These are phyloP conservation scores for Colletotrichum costaricense DNA, from an alignment of 2,329 filamentous ascomycete genomes.

Conservation along the genomic window DNA sequence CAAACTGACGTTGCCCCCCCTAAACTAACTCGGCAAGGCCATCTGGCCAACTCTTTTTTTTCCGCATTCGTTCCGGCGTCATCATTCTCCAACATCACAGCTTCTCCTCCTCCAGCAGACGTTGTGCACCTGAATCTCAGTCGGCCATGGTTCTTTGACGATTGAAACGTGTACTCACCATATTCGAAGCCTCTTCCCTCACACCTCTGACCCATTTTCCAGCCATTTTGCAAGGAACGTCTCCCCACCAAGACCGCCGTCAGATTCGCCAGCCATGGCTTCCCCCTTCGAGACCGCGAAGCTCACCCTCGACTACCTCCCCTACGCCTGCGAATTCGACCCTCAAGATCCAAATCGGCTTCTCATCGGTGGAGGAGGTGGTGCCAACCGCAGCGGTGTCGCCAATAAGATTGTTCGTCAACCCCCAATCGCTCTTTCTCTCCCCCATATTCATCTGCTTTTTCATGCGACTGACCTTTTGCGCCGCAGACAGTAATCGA, in stretches of 20 bases:
- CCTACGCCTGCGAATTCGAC: constrained; percentile 91
- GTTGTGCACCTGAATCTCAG: not conserved
- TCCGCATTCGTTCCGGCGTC: constrained; percentile 20
- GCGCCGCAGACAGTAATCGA: constrained; percentile 74
- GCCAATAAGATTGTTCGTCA: constrained; percentile 84
- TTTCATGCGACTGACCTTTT: constrained; percentile 27
- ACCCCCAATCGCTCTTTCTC: not conserved
- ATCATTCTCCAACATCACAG: not conserved
- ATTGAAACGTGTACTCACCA: not conserved
- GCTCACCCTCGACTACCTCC: constrained; percentile 80
- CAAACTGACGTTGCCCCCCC: constrained; percentile 7
- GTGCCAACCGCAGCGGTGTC: constrained; percentile 82
- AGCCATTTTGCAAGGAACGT: constrained; percentile 7
- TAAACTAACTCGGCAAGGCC: constrained; percentile 13
- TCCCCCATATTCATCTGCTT: not conserved
- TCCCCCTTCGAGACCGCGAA: constrained; percentile 64
- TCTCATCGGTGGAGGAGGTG: constrained; percentile 88
- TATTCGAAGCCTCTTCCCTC: not conserved
- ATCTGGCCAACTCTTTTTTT: constrained; percentile 34
- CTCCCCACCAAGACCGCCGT: constrained; percentile 8
- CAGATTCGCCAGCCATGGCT: constrained; percentile 45
- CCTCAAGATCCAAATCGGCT: constrained; percentile 80
- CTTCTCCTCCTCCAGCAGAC: not conserved
- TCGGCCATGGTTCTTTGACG: constrained; percentile 14
- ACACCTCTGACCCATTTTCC: not conserved